phyloP scores from a whole-genome alignment of 1,139 yeast genomes.

The Geotrichum histeridarum region DNA sequence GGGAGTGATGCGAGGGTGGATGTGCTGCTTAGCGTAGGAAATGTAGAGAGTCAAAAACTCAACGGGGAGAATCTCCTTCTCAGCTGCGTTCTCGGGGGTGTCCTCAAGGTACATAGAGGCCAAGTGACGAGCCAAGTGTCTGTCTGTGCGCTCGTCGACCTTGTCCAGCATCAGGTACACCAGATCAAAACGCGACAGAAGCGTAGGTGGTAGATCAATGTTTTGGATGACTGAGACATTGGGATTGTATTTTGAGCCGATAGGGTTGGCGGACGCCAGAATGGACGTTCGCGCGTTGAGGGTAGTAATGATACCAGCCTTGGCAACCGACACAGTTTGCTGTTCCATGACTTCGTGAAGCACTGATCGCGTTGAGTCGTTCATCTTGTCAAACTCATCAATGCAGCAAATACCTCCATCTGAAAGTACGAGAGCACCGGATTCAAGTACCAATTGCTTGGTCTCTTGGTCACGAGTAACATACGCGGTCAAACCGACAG shows the following conservation, averaged over 20 bases:
- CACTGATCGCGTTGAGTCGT: slow-evolving; percentile 88
- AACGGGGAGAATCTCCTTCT: slow-evolving; percentile 66
- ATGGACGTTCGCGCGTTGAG: slow-evolving; percentile 93
- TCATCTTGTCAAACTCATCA: slow-evolving; percentile 98
- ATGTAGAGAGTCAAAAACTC: slow-evolving; percentile 84
- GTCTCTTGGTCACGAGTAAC: slow-evolving; percentile 93
- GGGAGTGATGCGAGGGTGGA: slow-evolving; percentile 68
- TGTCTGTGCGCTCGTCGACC: slow-evolving; percentile 79
- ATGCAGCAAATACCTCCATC: slow-evolving; percentile 99
- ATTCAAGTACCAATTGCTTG: slow-evolving; percentile 83
- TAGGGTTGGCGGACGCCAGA: slow-evolving; percentile 96
- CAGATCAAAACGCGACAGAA: slow-evolving; percentile 87
- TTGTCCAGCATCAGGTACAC: slow-evolving; percentile 89
- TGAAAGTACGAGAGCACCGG: slow-evolving; percentile 93
- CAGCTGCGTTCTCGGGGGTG: slow-evolving; percentile 65
- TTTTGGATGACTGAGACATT: slow-evolving; percentile 88
- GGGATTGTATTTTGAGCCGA: slow-evolving; percentile 91
- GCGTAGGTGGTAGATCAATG: slow-evolving; percentile 93
- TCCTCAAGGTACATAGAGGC: slow-evolving; percentile 92
- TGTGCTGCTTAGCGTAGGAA: slow-evolving; percentile 83
- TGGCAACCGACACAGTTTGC: slow-evolving; percentile 95
- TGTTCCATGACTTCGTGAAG: slow-evolving; percentile 99
- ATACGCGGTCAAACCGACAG: slow-evolving; percentile 97
- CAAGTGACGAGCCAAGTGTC: slow-evolving; percentile 83
- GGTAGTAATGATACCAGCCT: slow-evolving; percentile 96